A percentile compares a stretch with the other conserved stretches of the same genome.
These are phyloP conservation scores for Cutaneotrichosporon sp. DNA, from an alignment of 1,284 basidiomycete species.

Conservation along the genomic window DNA sequence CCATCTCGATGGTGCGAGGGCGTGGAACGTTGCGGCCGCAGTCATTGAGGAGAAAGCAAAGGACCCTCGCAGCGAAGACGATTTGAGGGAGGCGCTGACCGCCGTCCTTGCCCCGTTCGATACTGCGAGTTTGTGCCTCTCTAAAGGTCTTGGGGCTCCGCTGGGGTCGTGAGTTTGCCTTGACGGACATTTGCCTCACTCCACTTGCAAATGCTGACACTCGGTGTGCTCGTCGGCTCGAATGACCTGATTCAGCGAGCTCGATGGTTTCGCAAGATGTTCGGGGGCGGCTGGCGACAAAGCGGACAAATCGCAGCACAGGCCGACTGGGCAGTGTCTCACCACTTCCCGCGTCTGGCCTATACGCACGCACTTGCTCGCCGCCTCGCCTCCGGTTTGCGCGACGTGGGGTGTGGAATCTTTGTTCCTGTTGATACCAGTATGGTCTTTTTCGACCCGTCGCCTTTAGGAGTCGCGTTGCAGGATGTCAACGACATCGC, in stretches of 20 bases:
- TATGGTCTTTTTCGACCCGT: constrained; percentile 55
- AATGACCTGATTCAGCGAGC: constrained; percentile 71
- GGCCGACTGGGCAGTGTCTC: constrained; percentile 77
- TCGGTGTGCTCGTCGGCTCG: constrained; percentile 71
- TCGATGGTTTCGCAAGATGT: constrained; percentile 83
- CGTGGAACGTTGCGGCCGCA: constrained; percentile 82
- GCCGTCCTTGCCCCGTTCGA: constrained; percentile 90
- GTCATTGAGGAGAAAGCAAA: constrained; percentile 60
- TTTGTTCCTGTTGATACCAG: constrained; percentile 77
- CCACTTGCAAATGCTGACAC: too few relatives aligned
- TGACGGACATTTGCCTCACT: neutral
- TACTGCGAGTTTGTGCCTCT: constrained; percentile 85
- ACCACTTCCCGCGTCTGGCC: constrained; percentile 73
- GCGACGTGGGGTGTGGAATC: constrained; percentile 69
- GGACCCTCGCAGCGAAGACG: constrained; percentile 48
- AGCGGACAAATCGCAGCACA: constrained; percentile 74
- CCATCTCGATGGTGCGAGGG: constrained; percentile 86
- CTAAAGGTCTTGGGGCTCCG: constrained; percentile 91
- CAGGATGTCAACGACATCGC: constrained; percentile 62
- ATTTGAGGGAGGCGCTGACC: constrained; percentile 51
- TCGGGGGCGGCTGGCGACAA: constrained; percentile 95
- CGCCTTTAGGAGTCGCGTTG: constrained; percentile 63
- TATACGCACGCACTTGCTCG: constrained; percentile 70
- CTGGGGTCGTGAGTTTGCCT: constrained; percentile 60
- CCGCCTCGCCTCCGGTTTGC: constrained; percentile 66